Base-by-base conservation (phyloP, 805 yeast genomes). In the Yarrowia sp. region DNA sequence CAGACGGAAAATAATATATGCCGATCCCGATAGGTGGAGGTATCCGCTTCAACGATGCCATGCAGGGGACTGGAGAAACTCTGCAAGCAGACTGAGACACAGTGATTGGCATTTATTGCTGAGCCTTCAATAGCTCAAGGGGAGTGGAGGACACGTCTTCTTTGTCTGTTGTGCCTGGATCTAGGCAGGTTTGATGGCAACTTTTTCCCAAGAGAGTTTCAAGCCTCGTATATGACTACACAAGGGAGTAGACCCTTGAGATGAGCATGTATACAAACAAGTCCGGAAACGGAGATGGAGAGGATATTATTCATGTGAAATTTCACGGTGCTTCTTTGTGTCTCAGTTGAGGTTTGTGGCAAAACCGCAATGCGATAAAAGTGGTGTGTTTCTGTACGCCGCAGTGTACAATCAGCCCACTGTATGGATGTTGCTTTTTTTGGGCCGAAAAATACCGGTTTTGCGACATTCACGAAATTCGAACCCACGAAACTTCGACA, bases 1-100 rank as follows among this genome's bases (percentile, higher is more conserved):
- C n/a, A n/a, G 38, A 4, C 38, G 38, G 38, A 35, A 35, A 35
- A 35, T 35, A 13, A 7, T 48, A 48, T 18, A 5, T 8, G 55
- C 55, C 55, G 55, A 17, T 17, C 32, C 32, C 41, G 41, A 48
- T n/a, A 48, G 55, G 41, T 48, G 41, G 55, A 33, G 55, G 32
- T 13, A 15, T 4, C 32, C 33, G 39, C 18, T 45, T 32, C 38
- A 15, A 35, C 39, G 31, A 33, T 33, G 55, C 41, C 31, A 48
- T 48, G 55, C 55, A 48, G 41, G 55, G 55, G 55, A 11, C 13
- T 48, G 41, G 11, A 8, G 11, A 18, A 13, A 17, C 28, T 14
- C 11, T n/a, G 5, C 36, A 15, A 3, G 22, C 50, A 44, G 4
- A n/a, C 33, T 33, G 11, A n/a, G 22, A 22, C 17, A 22, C 17